Percentiles rank a stretch among this genome's conserved stretches.
Evolutionary conservation across 2,329 filamentous ascomycete species (phyloP).

Genomic region (Epichloe festucae): DNA sequence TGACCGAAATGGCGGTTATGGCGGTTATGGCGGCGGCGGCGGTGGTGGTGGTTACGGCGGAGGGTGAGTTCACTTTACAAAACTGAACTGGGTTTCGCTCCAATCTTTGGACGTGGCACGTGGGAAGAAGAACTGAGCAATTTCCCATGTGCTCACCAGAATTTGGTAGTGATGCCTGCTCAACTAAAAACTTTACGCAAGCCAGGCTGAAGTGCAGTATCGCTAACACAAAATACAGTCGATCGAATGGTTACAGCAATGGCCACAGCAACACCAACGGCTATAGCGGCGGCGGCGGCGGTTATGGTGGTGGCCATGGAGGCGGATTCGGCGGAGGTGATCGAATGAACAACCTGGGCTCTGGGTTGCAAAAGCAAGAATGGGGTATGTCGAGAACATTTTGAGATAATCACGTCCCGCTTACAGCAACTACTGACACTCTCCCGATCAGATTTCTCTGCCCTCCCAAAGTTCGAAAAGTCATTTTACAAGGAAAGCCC

Average conservation of each 20-base stretch:
- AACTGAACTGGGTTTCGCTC: not conserved
- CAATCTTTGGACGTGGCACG: not conserved
- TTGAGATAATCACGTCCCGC: not conserved
- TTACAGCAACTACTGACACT: slow-evolving; percentile 12
- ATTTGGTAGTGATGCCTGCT: not conserved
- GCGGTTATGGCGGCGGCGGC: slow-evolving; percentile 20
- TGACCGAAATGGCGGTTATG: slow-evolving; percentile 27
- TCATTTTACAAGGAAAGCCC: slow-evolving; percentile 97
- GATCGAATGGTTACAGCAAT: slow-evolving; percentile 25
- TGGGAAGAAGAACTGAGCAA: not conserved
- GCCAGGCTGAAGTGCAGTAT: not conserved
- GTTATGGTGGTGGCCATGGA: slow-evolving; percentile 19
- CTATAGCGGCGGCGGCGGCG: slow-evolving; percentile 23
- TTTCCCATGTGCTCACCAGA: not conserved
- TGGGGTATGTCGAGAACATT: slow-evolving; percentile 55
- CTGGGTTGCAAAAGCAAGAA: slow-evolving; percentile 72
- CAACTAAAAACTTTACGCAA: not conserved
- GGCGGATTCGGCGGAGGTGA: slow-evolving; percentile 63
- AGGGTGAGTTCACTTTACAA: slow-evolving; percentile 21
- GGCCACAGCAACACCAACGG: slow-evolving; percentile 13
- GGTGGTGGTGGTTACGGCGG: slow-evolving; percentile 21
- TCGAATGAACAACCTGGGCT: slow-evolving; percentile 84
- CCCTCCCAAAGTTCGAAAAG: slow-evolving; percentile 95
- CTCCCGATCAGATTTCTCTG: slow-evolving; percentile 47
- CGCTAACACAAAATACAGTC: slow-evolving; percentile 30